These are phyloP conservation scores for Emmonsiellopsis sp. DNA, from an alignment of 2,329 filamentous ascomycete species.

Conservation along the genomic window DNA sequence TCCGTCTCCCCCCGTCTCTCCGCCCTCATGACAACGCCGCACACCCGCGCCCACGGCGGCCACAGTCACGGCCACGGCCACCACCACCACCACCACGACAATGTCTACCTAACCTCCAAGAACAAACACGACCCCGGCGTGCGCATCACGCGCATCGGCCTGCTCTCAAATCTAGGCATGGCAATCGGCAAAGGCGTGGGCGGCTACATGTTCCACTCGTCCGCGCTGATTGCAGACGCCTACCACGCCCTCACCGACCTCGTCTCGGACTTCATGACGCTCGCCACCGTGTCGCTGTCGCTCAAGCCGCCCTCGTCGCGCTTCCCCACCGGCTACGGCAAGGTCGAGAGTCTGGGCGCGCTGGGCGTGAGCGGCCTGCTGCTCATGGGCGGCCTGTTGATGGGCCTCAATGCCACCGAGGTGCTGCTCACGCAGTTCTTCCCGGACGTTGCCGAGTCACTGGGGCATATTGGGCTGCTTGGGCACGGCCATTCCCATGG, in stretches of 20 bases:
- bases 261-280: conserved; percentile 86
- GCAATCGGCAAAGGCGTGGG: conserved; percentile 86
- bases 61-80: conserved; percentile 47
- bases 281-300: conserved; percentile 90
- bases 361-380: conserved; percentile 88
- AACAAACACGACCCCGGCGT: conserved; percentile 91
- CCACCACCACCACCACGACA: conserved; percentile 74
- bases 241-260: conserved; percentile 94
- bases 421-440: conserved; percentile 65
- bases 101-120: conserved; percentile 66
- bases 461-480: conserved; percentile 28
- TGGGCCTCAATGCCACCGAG: conserved; percentile 69
- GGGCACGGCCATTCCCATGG: conserved; percentile 50
- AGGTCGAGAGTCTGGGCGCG: conserved; percentile 92
- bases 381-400: conserved; percentile 79
- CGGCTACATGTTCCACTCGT: conserved; percentile 89
- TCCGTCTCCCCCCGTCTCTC: conserved; percentile 15
- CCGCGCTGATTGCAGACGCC: conserved; percentile 84
- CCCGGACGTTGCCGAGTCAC: conserved; percentile 50
- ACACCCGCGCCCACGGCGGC: conserved; percentile 34
- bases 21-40: conserved; percentile 27
- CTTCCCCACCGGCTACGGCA: conserved; percentile 89
- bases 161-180: conserved; percentile 88
- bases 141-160: conserved; percentile 80
- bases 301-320: conserved; percentile 70